Evolutionary conservation across 1,139 yeast genomes (phyloP).

Genomic region (Diutina rugosa): DNA sequence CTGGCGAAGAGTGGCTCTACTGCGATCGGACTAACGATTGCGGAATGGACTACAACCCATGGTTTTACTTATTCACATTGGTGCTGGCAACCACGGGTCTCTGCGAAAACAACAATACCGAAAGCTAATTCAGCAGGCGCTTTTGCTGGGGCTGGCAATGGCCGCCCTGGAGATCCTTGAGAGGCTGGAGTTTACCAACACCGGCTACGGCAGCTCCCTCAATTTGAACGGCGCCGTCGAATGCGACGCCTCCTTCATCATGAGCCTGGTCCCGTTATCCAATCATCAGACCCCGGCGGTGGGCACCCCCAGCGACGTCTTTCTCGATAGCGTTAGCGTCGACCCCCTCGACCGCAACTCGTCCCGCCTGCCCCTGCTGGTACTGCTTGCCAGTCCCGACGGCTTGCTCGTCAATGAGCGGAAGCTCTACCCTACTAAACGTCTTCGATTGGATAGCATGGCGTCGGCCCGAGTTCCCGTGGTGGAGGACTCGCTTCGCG

Average conservation of each 20-base stretch:
- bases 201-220: constrained; percentile 3
- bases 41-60: not conserved
- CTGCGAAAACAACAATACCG: constrained; percentile 10
- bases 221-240: not conserved
- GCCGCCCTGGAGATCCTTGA: not conserved
- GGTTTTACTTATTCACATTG: constrained; percentile 19
- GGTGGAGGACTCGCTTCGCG: not conserved
- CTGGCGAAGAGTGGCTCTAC: not conserved
- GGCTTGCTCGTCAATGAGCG: not conserved
- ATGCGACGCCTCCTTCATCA: constrained; percentile 2
- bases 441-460: not conserved
- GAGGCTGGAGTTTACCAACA: constrained; percentile 2
- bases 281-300: not conserved
- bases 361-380: not conserved
- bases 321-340: not conserved
- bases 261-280: not conserved
- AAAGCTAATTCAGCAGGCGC: constrained; percentile 12
- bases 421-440: not conserved
- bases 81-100: constrained; percentile 23
- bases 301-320: not conserved
- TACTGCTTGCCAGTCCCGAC: not conserved
- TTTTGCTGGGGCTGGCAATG: constrained; percentile 5
- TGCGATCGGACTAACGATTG: not conserved
- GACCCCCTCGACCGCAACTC: not conserved
- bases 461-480: not conserved